Base-by-base conservation (phyloP, 2,329 filamentous ascomycete genomes). In the Paracoccidioides lutzii region DNA sequence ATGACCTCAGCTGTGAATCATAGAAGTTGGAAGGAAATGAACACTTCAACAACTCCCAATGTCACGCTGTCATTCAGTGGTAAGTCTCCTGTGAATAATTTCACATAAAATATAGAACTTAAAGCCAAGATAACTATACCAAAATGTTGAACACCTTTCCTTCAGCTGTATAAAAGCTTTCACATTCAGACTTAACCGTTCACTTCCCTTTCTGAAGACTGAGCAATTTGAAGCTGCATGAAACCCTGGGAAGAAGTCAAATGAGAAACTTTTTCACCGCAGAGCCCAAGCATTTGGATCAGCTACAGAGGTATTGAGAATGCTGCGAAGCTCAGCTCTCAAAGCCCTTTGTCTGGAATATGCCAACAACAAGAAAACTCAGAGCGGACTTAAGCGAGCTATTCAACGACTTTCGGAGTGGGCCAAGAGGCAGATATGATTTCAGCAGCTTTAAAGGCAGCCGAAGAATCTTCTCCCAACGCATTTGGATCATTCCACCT, bases 401-500 rank as follows among this genome's bases (percentile, higher is more conserved):
- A 57, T 41, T 50, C 52, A 54, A 5, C 61, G 65, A 4, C 58
- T 63, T 12, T 40, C 50, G 1, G 63, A 66, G 40, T 57, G 59
- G 59, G 40, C 48, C 60, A 15, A 56, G 14, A 2, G 65, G 64
- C 1, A 57, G 55, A 33, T 66, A 64, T 35, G n/a, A 55, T 65
- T 65, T 53, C 51, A 56, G 53, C 38, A 57, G 57, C 52, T 64
- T 57, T 22, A 57, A 14, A 32, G 56, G 52, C 66, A 76, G 35
- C 69, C 72, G 1, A 56, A 42, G 1, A 63, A 61, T n/a, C 55
- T 56, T n/a, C 64, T 60, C 0, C 71, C 73, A 3, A 74, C 76
- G 0, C 55, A 71, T 4, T 61, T 80, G 1, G 77, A 81, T 59
- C 74, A 70, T 55, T 76, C 75, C 0, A 78, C 72, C 1, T 81